Percentiles rank a stretch among this genome's conserved stretches.
phyloP scores from a whole-genome alignment of 768 basidiomycete genomes.

The Pholiota microspora region DNA sequence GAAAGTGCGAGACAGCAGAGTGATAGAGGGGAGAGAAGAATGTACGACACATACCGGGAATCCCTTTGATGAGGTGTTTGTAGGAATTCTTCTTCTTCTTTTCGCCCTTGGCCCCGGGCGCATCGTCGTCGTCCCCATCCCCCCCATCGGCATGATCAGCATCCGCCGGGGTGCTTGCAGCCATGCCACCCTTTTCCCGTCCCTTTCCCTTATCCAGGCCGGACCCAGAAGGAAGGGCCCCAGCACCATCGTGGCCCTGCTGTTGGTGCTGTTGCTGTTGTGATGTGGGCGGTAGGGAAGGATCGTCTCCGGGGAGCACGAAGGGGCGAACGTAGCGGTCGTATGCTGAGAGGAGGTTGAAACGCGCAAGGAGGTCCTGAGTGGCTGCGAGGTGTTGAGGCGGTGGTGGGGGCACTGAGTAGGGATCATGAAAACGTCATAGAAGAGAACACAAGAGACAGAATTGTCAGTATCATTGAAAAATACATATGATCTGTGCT shows the following conservation, averaged over 20 bases:
- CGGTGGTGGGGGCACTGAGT: conserved; percentile 35
- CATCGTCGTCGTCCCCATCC: conserved; percentile 53
- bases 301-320: conserved; percentile 20
- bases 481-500: background rate
- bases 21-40: conserved; percentile 4
- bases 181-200: conserved; percentile 35
- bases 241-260: conserved; percentile 12
- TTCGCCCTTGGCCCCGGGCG: conserved; percentile 49
- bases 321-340: conserved; percentile 76
- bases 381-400: conserved; percentile 65
- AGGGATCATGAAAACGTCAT: conserved; percentile 2
- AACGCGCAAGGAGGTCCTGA: conserved; percentile 74
- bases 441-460: background rate
- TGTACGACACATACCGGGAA: conserved; percentile 52
- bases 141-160: conserved; percentile 33
- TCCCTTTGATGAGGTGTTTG: conserved; percentile 71
- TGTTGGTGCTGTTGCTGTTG: conserved; percentile 8
- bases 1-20: background rate
- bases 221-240: conserved; percentile 13
- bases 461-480: background rate
- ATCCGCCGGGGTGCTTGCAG: conserved; percentile 28
- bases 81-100: conserved; percentile 81
- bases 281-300: background rate
- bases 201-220: conserved; percentile 49
- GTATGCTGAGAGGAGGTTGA: conserved; percentile 71